Conservation (phyloP, 192 early-diverging fungal species). For the Coemansia sp. region DNA sequence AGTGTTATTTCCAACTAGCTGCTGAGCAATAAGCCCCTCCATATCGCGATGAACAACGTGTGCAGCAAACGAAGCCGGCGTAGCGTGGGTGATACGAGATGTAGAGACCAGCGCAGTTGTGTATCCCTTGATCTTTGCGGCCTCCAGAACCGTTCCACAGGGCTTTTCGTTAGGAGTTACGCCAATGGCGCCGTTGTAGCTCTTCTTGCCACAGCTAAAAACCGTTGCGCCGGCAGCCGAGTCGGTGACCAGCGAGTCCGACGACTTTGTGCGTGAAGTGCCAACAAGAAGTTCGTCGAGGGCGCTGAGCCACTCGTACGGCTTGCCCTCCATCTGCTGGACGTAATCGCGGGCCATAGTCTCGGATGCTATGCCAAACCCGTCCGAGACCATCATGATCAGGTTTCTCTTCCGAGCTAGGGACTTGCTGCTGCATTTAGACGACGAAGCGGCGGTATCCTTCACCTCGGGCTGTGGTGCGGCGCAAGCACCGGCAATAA, state of each 20-base stretch:
- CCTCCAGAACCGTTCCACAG: slow-evolving; percentile 66
- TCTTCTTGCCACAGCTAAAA: slow-evolving; percentile 59
- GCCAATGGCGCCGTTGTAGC: slow-evolving; percentile 63
- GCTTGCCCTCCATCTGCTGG: slow-evolving; percentile 20
- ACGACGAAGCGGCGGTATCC: neutral
- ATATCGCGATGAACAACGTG: slow-evolving; percentile 59
- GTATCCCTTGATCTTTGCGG: slow-evolving; percentile 58
- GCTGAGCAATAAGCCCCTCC: slow-evolving; percentile 62
- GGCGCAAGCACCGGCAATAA: slow-evolving; percentile 8
- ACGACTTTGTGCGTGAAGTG: slow-evolving; percentile 57
- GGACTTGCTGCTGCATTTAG: neutral
- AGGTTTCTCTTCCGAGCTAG: slow-evolving; percentile 45
- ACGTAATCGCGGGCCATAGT: slow-evolving; percentile 58
- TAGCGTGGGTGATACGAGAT: slow-evolving; percentile 65
- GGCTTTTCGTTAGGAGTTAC: slow-evolving; percentile 48
- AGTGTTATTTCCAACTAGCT: slow-evolving; percentile 54
- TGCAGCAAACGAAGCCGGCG: slow-evolving; percentile 64
- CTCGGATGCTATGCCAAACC: slow-evolving; percentile 65
- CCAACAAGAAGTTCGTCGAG: slow-evolving; percentile 61
- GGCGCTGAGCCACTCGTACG: slow-evolving; percentile 31
- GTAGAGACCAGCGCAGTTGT: slow-evolving; percentile 64
- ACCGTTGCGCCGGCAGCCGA: slow-evolving; percentile 69
- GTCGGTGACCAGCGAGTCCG: slow-evolving; percentile 60
- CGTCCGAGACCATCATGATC: slow-evolving; percentile 67
- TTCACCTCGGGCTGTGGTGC: neutral